These are phyloP conservation scores for Choiromyces venosus DNA, from an alignment of 495 filamentous ascomycete species.

Conservation along the genomic window DNA sequence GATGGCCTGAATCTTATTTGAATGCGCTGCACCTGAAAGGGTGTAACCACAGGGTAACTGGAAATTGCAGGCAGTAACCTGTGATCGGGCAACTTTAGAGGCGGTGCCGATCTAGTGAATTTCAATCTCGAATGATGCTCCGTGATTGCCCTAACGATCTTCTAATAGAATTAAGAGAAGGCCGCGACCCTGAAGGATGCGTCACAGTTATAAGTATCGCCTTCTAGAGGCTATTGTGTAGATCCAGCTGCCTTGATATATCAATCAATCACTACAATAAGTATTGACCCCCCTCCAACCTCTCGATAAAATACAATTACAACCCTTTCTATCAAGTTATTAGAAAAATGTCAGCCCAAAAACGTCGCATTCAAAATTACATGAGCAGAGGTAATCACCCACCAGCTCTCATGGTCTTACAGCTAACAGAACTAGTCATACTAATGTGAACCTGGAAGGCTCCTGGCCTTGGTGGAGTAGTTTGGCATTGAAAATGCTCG, in stretches of 20 bases:
- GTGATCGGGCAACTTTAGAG: neutral
- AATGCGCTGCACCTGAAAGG: neutral
- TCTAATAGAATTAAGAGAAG: neutral
- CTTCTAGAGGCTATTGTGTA: neutral
- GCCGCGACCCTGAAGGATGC: neutral
- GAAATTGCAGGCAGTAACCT: too few species aligned
- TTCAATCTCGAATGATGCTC: neutral
- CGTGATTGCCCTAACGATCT: neutral
- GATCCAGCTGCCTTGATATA: neutral
- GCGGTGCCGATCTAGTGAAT: neutral
- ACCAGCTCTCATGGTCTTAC: too few species aligned
- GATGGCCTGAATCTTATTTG: neutral
- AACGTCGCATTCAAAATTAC: too few species aligned
- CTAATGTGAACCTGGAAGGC: too few species aligned
- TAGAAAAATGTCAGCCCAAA: too few species aligned
- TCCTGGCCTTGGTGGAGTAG: too few species aligned
- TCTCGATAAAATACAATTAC: too few species aligned
- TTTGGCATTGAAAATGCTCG: too few species aligned
- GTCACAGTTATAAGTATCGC: neutral
- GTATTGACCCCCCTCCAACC: neutral
- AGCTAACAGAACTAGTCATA: too few species aligned
- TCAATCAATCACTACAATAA: neutral
- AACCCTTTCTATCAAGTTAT: too few species aligned
- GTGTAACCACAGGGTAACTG: neutral
- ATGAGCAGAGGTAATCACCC: too few species aligned